Conservation (phyloP, 805 yeast species). For the Myxozyma geophila region DNA sequence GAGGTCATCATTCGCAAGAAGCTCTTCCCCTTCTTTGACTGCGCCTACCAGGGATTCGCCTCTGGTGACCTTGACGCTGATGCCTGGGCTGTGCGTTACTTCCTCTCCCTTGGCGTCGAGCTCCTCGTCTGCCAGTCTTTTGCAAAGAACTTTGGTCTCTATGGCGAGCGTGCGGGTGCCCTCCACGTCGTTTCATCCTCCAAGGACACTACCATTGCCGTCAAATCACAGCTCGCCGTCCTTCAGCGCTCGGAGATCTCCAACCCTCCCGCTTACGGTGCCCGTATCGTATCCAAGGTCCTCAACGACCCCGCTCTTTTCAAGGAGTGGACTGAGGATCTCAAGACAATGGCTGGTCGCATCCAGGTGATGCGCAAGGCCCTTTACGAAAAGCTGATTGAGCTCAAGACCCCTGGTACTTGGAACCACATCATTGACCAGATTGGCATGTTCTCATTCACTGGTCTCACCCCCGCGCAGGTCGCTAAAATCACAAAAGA, state of each 20-base stretch:
- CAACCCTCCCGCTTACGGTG: constrained; percentile 95
- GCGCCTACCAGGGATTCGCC: constrained; percentile 98
- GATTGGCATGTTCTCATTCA: constrained; percentile 96
- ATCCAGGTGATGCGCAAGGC: constrained; percentile 77
- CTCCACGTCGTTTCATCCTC: constrained; percentile 67
- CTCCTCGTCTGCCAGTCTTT: constrained; percentile 88
- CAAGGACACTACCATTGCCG: constrained; percentile 55
- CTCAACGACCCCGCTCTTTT: constrained; percentile 69
- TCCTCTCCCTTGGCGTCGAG: constrained; percentile 58
- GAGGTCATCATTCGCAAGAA: constrained; percentile 58
- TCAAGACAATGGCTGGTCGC: constrained; percentile 84
- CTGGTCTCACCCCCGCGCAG: constrained; percentile 80
- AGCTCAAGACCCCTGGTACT: constrained; percentile 78
- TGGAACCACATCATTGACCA: constrained; percentile 92
- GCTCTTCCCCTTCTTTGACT: constrained; percentile 79
- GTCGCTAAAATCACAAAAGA: constrained; percentile 73
- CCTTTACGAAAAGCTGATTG: constrained; percentile 63
- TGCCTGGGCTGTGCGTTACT: constrained; percentile 75
- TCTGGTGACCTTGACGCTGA: constrained; percentile 83
- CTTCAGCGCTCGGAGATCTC: constrained; percentile 85
- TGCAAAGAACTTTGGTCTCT: constrained; percentile 95
- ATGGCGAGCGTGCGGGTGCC: constrained; percentile 97
- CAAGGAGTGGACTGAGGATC: constrained; percentile 81
- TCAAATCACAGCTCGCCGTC: constrained; percentile 74
- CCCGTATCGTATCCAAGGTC: constrained; percentile 81